phyloP scores from a whole-genome alignment of 1,284 basidiomycete genomes.

The Leccinum insolens region DNA sequence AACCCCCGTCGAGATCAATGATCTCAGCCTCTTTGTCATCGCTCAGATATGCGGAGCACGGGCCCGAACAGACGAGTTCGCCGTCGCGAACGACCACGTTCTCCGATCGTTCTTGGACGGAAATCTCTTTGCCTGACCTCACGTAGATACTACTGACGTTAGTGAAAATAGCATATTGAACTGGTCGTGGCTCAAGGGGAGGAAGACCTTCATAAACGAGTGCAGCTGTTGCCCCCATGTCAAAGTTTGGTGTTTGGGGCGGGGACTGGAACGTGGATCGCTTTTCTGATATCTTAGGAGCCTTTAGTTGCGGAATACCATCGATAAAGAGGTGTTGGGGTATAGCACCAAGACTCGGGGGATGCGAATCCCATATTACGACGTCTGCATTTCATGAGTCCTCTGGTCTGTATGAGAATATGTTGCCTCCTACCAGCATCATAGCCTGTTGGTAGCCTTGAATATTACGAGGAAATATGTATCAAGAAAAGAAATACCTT shows the following conservation, averaged over 20 bases:
- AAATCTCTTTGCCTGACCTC: conserved; percentile 11
- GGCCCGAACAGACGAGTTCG: conserved; percentile 43
- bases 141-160: conserved; percentile 22
- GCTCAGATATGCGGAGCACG: conserved; percentile 24
- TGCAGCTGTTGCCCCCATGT: conserved; percentile 54
- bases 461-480: neutral
- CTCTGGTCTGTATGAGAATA: neutral
- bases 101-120: conserved; percentile 27
- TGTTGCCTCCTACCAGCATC: conserved; percentile 37
- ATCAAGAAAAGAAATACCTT: conserved; percentile 11
- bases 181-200: conserved; percentile 48
- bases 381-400: conserved; percentile 33
- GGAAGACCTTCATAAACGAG: conserved; percentile 66
- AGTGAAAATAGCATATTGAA: conserved; percentile 16
- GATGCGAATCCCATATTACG: conserved; percentile 55
- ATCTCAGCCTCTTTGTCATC: conserved; percentile 22
- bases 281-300: conserved; percentile 38
- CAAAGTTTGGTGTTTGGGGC: conserved; percentile 58
- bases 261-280: conserved; percentile 33
- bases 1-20: conserved; percentile 49
- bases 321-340: conserved; percentile 72
- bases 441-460: conserved; percentile 34
- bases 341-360: conserved; percentile 53
- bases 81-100: conserved; percentile 49
- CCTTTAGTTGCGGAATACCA: conserved; percentile 59